Base-by-base conservation (phyloP, 2,329 filamentous ascomycete species). In the Aspergillus hortae region DNA sequence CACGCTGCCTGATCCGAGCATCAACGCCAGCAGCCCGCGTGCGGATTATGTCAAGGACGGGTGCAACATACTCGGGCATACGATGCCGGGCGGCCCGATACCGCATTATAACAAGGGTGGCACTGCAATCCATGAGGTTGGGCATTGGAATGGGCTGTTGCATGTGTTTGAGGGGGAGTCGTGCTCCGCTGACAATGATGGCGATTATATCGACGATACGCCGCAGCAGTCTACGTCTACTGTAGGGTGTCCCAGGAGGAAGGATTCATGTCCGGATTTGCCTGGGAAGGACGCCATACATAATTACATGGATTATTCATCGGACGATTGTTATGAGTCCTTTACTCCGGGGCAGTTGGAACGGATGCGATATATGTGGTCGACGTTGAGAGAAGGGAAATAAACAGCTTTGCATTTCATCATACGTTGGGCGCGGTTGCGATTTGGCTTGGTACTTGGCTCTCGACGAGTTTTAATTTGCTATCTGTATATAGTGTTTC, bases 291-390 rank as follows among this genome's bases (percentile, higher is more conserved):
- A 84, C 65, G 70, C 77, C 3, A 77, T 84, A 49, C 77, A 80
- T 54, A 82, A 84, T 61, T 83, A 78, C 59, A 84, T 84, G 81
- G 81, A 84, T 65, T 83, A 83, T 62, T 77, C 74, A 4, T 76
- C 70, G 6, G 81, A 83, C 70, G 74, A 71, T 17, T 83, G 80
- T 56, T 83, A 83, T 63, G 71, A 72, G 56, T 70, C 65, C 1
- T 83, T 83, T 56, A 81, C 80, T 6, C 60, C 67, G 1, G 68
- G 72, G 36, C 80, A 83, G 70, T 67, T 73, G 17, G 62, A 69
- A 52, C 66, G 80, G 48, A 82, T 83, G 74, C 68, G 73, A 57
- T 75, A 64, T 57, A 74, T 83, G 70, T 84, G 77, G 75, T 65
- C 59, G 33, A 68, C 74, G 58, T 69, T 71, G 65, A 65, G 71